phyloP scores from a whole-genome alignment of 2,329 filamentous ascomycete species.

The Sarocladiaceae sp. region DNA sequence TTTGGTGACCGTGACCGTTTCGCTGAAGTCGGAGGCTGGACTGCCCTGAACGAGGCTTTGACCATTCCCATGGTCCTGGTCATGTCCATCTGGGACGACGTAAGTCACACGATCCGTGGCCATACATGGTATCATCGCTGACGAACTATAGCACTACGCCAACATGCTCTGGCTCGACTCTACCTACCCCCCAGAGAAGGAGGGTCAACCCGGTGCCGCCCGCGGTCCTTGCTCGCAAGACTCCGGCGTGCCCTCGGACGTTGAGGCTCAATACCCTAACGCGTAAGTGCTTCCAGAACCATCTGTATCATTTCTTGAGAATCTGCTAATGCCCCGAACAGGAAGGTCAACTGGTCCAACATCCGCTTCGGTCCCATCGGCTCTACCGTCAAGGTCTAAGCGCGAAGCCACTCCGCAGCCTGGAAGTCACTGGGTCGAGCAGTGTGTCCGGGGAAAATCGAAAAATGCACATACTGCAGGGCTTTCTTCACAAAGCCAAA shows the following conservation, averaged over 20 bases:
- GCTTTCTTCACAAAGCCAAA: neutral
- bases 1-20: constrained; percentile 52
- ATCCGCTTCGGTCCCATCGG: constrained; percentile 44
- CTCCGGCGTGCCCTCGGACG: constrained; percentile 21
- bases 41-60: constrained; percentile 50
- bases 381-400: constrained; percentile 29
- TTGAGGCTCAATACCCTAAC: constrained; percentile 15
- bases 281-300: constrained; percentile 12
- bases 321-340: constrained; percentile 12
- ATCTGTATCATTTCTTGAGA: neutral
- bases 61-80: constrained; percentile 59
- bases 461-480: too few relatives aligned
- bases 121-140: constrained; percentile 23
- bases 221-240: constrained; percentile 20
- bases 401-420: neutral
- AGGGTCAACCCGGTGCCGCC: constrained; percentile 14
- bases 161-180: constrained; percentile 70
- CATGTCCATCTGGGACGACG: constrained; percentile 51
- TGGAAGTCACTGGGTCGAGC: neutral
- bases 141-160: constrained; percentile 36
- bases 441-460: neutral
- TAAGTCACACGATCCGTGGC: constrained; percentile 14
- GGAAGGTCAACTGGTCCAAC: constrained; percentile 43
- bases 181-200: constrained; percentile 40
- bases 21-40: constrained; percentile 50